Evolutionary conservation across 164 flowering plant genomes (phyloP).

Genomic region (Santalum album): DNA sequence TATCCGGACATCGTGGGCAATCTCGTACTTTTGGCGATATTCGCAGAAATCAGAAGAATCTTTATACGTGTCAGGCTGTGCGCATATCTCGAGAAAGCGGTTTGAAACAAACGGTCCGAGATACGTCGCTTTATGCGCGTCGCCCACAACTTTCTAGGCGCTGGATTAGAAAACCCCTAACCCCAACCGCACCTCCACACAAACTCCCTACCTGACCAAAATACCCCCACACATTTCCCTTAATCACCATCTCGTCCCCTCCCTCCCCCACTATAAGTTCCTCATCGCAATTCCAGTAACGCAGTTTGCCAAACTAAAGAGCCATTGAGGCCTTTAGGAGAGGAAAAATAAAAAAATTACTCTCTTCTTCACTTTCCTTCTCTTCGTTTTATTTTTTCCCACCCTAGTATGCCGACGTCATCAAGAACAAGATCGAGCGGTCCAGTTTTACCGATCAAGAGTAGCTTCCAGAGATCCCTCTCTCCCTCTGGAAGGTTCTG

Average conservation of each 20-base stretch:
- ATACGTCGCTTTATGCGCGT: background rate
- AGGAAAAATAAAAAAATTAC: background rate
- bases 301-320: conserved; percentile 2
- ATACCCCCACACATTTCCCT: background rate
- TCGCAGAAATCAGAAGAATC: too few relatives aligned
- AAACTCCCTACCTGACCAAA: background rate
- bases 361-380: too few relatives aligned
- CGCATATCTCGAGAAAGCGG: background rate
- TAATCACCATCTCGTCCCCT: background rate
- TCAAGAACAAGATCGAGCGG: background rate
- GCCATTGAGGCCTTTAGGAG: background rate
- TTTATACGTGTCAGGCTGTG: background rate
- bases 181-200: background rate
- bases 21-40: background rate
- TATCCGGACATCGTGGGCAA: background rate
- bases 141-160: background rate
- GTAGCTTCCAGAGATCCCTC: background rate
- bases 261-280: background rate
- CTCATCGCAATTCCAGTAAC: background rate
- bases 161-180: background rate
- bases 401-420: background rate
- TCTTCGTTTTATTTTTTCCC: background rate
- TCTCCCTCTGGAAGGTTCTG: background rate
- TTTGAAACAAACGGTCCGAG: background rate
- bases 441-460: conserved; percentile 1